Conservation (phyloP, 495 filamentous ascomycete species). For the Penicillium bovifimosum region DNA sequence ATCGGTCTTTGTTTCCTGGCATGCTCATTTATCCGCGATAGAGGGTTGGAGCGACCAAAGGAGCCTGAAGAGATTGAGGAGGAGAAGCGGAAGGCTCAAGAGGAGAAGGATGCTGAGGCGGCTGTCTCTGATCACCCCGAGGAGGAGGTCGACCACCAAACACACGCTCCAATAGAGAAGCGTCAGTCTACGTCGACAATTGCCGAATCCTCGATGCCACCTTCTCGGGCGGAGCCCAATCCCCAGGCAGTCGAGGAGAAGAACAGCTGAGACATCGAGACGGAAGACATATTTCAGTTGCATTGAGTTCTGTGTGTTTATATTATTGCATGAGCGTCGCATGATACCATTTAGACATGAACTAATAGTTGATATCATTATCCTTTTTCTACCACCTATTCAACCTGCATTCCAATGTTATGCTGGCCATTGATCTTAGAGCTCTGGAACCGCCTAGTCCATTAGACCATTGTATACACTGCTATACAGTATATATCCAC, state of each 20-base stretch:
- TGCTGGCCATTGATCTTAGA: too few species aligned
- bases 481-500: too few species aligned
- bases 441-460: too few species aligned
- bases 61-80: constrained; percentile 37
- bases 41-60: constrained; percentile 47
- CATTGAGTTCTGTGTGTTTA: background rate
- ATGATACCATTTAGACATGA: constrained; percentile 7
- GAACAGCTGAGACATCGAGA: background rate
- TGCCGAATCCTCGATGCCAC: constrained; percentile 18
- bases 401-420: too few species aligned
- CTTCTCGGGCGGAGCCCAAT: constrained; percentile 10
- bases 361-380: background rate
- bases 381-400: background rate
- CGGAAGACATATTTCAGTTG: background rate
- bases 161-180: constrained; percentile 3
- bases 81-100: constrained; percentile 21
- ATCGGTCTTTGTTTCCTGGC: constrained; percentile 49
- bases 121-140: constrained; percentile 5
- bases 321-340: constrained; percentile 9
- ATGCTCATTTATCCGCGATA: constrained; percentile 50
- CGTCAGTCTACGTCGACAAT: constrained; percentile 18
- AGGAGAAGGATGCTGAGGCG: constrained; percentile 18
- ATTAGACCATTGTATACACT: too few species aligned
- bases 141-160: background rate
- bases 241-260: constrained; percentile 1